Conservation (phyloP, 257 asterid species). For the Handroanthus guayacan region DNA sequence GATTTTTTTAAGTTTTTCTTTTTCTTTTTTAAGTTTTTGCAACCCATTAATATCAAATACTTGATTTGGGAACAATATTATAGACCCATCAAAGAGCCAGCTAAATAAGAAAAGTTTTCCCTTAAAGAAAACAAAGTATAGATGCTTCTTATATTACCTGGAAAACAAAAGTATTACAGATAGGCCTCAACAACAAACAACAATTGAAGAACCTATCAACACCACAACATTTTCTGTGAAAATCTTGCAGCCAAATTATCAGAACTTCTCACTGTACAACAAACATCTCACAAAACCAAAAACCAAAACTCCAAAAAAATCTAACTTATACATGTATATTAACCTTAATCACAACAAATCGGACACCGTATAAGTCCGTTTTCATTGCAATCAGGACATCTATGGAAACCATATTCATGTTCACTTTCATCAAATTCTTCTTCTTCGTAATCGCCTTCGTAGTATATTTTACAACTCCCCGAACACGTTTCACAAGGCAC, state of each 20-base stretch:
- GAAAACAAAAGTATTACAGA: slow-evolving; percentile 29
- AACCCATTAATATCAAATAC: neutral
- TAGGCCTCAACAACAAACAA: slow-evolving; percentile 20
- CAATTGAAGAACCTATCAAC: slow-evolving; percentile 14
- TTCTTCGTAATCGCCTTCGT: slow-evolving; percentile 56
- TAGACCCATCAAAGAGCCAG: neutral
- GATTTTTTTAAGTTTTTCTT: no score
- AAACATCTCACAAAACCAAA: slow-evolving; percentile 31
- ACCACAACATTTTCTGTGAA: neutral
- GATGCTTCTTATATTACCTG: slow-evolving; percentile 38
- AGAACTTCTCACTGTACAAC: slow-evolving; percentile 57
- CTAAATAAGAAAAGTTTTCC: neutral
- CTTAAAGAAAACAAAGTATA: slow-evolving; percentile 23
- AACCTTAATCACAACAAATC: slow-evolving; percentile 60
- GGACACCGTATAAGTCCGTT: slow-evolving; percentile 87
- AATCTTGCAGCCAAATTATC: slow-evolving; percentile 24
- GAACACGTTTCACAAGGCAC: slow-evolving; percentile 92
- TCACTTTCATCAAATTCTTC: slow-evolving; percentile 38
- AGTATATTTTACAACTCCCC: slow-evolving; percentile 87
- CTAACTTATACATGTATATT: neutral
- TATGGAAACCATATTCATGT: slow-evolving; percentile 69
- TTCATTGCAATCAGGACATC: slow-evolving; percentile 90
- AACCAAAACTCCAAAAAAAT: neutral
- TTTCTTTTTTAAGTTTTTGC: no score
- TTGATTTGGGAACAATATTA: neutral